Evolutionary conservation across 495 filamentous ascomycete species (phyloP), one percentile per base, ranked within the genome.

Genomic region (Wilcoxina mikolae): DNA sequence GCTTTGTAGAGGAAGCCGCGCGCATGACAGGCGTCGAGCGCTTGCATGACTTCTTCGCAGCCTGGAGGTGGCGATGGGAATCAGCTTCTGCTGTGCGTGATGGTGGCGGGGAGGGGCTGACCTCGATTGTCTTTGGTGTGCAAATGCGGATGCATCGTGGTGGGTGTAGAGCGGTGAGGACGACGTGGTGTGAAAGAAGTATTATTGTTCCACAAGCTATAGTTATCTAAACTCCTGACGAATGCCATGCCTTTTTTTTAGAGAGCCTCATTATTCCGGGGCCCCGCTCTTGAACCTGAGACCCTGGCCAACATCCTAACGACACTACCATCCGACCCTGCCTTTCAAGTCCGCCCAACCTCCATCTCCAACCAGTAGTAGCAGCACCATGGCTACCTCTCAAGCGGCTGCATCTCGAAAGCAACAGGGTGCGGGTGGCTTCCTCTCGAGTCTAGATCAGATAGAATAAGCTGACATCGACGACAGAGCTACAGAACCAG

Each of bases 1-100:
- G 83, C 77, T 67, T 91, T 94, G 75, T 81, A 85, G 7, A 96
- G 65, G 72, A 96, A 96, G 25, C 90, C 90, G 38, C 77, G 76
- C 11, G 86, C 88, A 67, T 98, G 91, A 71, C 91, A 98, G 73
- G 94, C 87, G 52, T 96, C 91, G 55, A 98, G 83, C 47, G 84
- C 82, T 18, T 70, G 78, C 83, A 95, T 95, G 61, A 96, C 76
- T 58, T 88, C 87, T 69, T 88, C 85, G 76, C 91, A 98, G 56
- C 80, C 93, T 98, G 59, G 56, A 26, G 48, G 24, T 18, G 15
- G 38, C 18, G 56, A n/a, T n/a, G n/a, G n/a, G n/a, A n/a, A n/a
- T 58, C 22, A 57, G 52, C 41, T 29, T 47, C 20, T 26, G 38
- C 45, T 25, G 50, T 39, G 20, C 17, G 28, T 22, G 38, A 23